phyloP scores from a whole-genome alignment of 164 flowering plant species.

The Vitis rotundifolia region DNA sequence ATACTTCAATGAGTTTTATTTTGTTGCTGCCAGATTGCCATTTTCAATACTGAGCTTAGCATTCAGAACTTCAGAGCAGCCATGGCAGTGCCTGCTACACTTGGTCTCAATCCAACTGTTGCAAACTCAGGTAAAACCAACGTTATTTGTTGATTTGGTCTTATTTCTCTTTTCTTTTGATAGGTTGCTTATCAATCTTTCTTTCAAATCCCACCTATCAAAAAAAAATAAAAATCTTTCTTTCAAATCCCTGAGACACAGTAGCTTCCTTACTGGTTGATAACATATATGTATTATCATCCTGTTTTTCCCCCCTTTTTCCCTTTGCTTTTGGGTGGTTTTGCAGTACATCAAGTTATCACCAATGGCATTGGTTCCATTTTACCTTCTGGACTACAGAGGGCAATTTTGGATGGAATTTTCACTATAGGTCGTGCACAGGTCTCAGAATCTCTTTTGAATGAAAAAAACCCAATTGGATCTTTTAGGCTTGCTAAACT shows the following conservation, averaged over 20 bases:
- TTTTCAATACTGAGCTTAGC: slow-evolving; percentile 80
- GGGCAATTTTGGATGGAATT: slow-evolving; percentile 68
- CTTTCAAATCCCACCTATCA: too few species aligned
- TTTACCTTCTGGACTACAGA: slow-evolving; percentile 76
- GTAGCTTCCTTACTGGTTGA: too few species aligned
- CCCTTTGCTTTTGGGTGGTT: neutral
- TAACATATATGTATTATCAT: too few species aligned
- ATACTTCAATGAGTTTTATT: neutral
- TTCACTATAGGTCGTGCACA: slow-evolving; percentile 83
- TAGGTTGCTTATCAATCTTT: neutral
- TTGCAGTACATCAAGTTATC: slow-evolving; percentile 72
- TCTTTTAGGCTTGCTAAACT: slow-evolving; percentile 75
- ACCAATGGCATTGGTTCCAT: slow-evolving; percentile 63
- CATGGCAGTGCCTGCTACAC: slow-evolving; percentile 92
- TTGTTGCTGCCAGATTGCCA: slow-evolving; percentile 56
- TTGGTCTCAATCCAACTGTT: slow-evolving; percentile 86
- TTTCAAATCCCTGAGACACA: neutral
- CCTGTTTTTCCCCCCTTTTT: too few species aligned
- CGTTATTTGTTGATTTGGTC: neutral
- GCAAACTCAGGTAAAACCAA: slow-evolving; percentile 72
- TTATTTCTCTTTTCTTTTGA: neutral
- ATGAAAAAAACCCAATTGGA: slow-evolving; percentile 80
- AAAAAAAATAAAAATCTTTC: neutral
- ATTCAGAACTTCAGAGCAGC: slow-evolving; percentile 92
- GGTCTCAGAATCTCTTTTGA: slow-evolving; percentile 66